Base-by-base conservation (phyloP, 2,329 filamentous ascomycete species). In the Alternaria alternata region DNA sequence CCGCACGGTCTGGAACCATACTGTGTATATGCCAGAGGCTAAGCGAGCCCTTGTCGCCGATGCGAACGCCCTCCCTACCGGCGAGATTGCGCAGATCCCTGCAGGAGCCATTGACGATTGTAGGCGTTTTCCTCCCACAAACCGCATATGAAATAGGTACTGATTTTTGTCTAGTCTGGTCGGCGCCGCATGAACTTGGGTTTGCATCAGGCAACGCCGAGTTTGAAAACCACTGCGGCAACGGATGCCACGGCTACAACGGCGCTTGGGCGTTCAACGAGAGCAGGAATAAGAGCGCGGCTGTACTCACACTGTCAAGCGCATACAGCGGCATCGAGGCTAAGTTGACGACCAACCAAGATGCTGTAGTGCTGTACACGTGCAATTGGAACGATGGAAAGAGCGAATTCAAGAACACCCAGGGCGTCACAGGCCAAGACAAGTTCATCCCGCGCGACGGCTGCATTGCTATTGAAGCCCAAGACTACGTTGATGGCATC, bases 321-420 rank as follows among this genome's bases (percentile, higher is more conserved):
- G 63, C 44, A 26, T 76, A 67, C 64, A 75, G 66, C 54, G 74
- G 74, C 24, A 75, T 76, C 66, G 70, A 71, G 63, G 74, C 73
- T 6, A 71, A 75, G 36, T 52, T 76, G 38, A 66, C 62, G 42
- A 75, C 74, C 4, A 64, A 76, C 55, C 74, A 76, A 61, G 73
- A 74, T 20, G 74, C 67, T 6, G 68, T 76, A 47, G 72, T 76
- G 5, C 43, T 76, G 46, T 76, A 76, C 51, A 75, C 72, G 2
- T 76, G 74, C 70, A 75, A 75, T 54, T 76, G 74, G 74, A 75
- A 73, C 53, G 72, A 76, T 55, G 74, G 74, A 3, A 76, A 74
- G 67, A 66, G 67, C n/a, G 69, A 73, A 64, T 72, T 75, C 67
- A 76, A 76, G 72, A 70, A 61, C 59, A 74, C 72, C 0, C 74